Percentiles rank a stretch among this genome's conserved stretches.
These are phyloP conservation scores for Penicillium steckii DNA, from an alignment of 495 filamentous ascomycete genomes.

Conservation along the genomic window DNA sequence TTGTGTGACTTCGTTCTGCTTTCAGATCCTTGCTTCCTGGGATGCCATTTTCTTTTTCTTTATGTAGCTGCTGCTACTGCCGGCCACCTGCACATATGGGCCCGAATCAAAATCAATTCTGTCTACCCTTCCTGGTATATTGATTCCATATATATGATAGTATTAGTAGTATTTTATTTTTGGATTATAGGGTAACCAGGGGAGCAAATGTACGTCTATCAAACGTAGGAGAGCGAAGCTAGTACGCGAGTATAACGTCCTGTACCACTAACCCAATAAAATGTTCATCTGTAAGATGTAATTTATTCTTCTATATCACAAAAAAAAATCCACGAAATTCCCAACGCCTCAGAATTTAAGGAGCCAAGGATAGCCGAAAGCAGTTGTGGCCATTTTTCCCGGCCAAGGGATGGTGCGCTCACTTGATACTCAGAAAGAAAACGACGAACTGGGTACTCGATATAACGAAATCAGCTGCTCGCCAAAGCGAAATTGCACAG, in stretches of 20 bases:
- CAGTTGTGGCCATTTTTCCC: constrained; percentile 14
- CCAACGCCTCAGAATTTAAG: constrained; percentile 30
- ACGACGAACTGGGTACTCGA: constrained; percentile 29
- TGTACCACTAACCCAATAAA: background rate
- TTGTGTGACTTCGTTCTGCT: constrained; percentile 8
- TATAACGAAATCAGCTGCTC: constrained; percentile 21
- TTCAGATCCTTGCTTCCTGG: constrained; percentile 7
- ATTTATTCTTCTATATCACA: constrained; percentile 34
- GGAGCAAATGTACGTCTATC: background rate
- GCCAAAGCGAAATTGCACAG: constrained; percentile 18
- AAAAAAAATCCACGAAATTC: constrained; percentile 17
- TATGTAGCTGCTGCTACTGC: constrained; percentile 9
- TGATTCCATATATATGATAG: too few relatives aligned
- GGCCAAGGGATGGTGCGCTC: constrained; percentile 30
- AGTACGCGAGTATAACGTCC: background rate
- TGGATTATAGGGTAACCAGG: background rate
- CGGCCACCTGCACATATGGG: constrained; percentile 20
- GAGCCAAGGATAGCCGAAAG: constrained; percentile 22
- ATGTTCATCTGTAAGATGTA: constrained; percentile 14
- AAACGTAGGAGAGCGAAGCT: background rate
- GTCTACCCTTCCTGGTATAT: background rate
- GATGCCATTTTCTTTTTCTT: constrained; percentile 8
- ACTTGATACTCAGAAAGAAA: constrained; percentile 25
- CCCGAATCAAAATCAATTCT: constrained; percentile 10
- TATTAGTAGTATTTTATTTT: background rate